phyloP scores from a whole-genome alignment of 768 basidiomycete genomes.

The Boletales sp. region DNA sequence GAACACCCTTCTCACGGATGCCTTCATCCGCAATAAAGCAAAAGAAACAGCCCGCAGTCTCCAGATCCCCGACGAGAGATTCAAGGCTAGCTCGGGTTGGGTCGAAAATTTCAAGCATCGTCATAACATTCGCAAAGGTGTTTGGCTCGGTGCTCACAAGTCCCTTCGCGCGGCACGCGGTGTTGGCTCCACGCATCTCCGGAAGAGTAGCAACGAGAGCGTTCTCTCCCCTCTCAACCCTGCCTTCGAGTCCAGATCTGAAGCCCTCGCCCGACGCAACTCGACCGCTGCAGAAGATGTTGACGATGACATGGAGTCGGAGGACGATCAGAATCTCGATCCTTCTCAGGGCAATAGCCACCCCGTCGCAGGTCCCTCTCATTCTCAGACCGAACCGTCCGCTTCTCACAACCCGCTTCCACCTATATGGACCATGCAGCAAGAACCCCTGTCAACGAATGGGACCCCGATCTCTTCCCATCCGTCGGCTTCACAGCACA shows the following conservation, averaged over 20 bases:
- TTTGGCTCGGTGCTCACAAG: slow-evolving; percentile 45
- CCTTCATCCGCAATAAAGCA: slow-evolving; percentile 59
- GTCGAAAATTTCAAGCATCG: slow-evolving; percentile 89
- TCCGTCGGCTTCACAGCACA: slow-evolving; percentile 26
- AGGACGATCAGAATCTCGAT: slow-evolving; percentile 31
- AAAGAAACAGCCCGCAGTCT: slow-evolving; percentile 58
- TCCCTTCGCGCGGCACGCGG: slow-evolving; percentile 30
- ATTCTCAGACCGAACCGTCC: slow-evolving; percentile 24
- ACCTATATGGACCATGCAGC: slow-evolving; percentile 32
- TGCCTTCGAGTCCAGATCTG: slow-evolving; percentile 34
- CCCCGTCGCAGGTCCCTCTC: slow-evolving; percentile 25
- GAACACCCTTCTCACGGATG: slow-evolving; percentile 57
- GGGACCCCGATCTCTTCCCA: slow-evolving; percentile 31
- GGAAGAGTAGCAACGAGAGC: slow-evolving; percentile 35
- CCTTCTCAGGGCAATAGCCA: slow-evolving; percentile 21
- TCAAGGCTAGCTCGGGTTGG: slow-evolving; percentile 93
- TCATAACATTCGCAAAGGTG: slow-evolving; percentile 67
- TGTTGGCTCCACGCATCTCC: slow-evolving; percentile 29
- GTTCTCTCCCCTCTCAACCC: slow-evolving; percentile 39
- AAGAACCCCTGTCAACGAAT: slow-evolving; percentile 25
- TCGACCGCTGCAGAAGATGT: slow-evolving; percentile 29
- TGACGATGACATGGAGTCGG: slow-evolving; percentile 36
- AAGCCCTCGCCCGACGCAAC: slow-evolving; percentile 24
- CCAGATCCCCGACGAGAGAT: slow-evolving; percentile 62
- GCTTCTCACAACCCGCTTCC: slow-evolving; percentile 30